A percentile compares a stretch with the other conserved stretches of the same genome.
These are phyloP conservation scores for Pythium sp. DNA, from an alignment of 352 stramenopile species.

Conservation along the genomic window DNA sequence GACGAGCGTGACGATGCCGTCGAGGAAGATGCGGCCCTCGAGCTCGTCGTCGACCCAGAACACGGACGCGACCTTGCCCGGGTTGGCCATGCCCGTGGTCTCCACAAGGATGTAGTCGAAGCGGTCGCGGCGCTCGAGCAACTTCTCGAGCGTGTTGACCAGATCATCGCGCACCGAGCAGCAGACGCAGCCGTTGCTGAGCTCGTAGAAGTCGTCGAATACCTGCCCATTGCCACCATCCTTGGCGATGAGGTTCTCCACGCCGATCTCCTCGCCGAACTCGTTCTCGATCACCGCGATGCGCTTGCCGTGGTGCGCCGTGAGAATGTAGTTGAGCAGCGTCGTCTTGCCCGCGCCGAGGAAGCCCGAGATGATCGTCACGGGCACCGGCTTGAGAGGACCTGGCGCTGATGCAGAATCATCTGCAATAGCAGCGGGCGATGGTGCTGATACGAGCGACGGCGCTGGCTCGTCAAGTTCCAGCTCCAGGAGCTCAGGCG, in stretches of 20 bases:
- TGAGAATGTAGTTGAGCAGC: slow-evolving; percentile 97
- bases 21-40: slow-evolving; percentile 83
- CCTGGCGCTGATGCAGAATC: neutral
- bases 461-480: neutral
- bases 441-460: neutral
- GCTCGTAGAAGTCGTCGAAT: slow-evolving; percentile 91
- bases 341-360: slow-evolving; percentile 97
- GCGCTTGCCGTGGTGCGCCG: slow-evolving; percentile 88
- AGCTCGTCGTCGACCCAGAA: slow-evolving; percentile 97
- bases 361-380: slow-evolving; percentile 96
- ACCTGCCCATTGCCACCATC: slow-evolving; percentile 56
- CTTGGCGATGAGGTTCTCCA: slow-evolving; percentile 91
- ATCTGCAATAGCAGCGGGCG: neutral
- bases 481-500: neutral
- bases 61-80: slow-evolving; percentile 92
- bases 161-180: slow-evolving; percentile 95
- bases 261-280: slow-evolving; percentile 95
- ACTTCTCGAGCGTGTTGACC: slow-evolving; percentile 73
- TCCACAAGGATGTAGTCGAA: slow-evolving; percentile 95
- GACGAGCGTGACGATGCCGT: slow-evolving; percentile 97
- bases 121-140: slow-evolving; percentile 77
- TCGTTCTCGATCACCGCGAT: slow-evolving; percentile 99
- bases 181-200: slow-evolving; percentile 98
- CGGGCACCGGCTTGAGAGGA: slow-evolving; percentile 47
- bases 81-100: slow-evolving; percentile 93